Evolutionary conservation across 2,329 filamentous ascomycete species (phyloP).

Genomic region (Trichoderma brevicompactum): DNA sequence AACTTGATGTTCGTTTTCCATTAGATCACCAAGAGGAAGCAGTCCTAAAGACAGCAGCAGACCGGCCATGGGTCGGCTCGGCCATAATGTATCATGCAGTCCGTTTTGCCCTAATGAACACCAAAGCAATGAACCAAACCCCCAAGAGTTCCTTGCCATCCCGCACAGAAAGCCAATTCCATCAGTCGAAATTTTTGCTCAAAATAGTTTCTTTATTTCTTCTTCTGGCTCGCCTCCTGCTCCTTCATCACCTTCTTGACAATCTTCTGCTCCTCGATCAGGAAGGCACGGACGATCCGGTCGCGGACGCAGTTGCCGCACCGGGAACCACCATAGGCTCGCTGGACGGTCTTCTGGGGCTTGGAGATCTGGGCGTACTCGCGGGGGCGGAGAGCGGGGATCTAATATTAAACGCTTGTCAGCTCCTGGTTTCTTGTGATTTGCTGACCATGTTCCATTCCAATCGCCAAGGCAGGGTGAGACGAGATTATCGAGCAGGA

Average conservation of each 20-base stretch:
- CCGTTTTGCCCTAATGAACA: slow-evolving; percentile 57
- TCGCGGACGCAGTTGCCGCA: slow-evolving; percentile 99
- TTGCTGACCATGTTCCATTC: neutral
- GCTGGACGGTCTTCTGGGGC: slow-evolving; percentile 99
- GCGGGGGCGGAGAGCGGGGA: slow-evolving; percentile 96
- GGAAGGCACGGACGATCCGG: slow-evolving; percentile 95
- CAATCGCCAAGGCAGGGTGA: neutral
- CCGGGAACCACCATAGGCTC: slow-evolving; percentile 97
- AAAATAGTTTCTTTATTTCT: slow-evolving; percentile 61
- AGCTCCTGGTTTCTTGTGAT: slow-evolving; percentile 27
- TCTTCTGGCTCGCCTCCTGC: slow-evolving; percentile 76
- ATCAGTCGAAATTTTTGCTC: slow-evolving; percentile 34
- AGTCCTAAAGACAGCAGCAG: slow-evolving; percentile 52
- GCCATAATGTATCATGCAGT: slow-evolving; percentile 53
- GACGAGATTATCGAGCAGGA: neutral
- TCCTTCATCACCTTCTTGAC: slow-evolving; percentile 99
- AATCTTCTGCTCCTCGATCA: slow-evolving; percentile 99
- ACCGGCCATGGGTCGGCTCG: slow-evolving; percentile 46
- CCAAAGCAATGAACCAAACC: slow-evolving; percentile 57
- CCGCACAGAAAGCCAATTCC: slow-evolving; percentile 43
- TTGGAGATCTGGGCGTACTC: slow-evolving; percentile 97
- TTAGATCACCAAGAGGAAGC: slow-evolving; percentile 53
- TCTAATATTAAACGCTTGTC: slow-evolving; percentile 52
- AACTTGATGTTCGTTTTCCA: slow-evolving; percentile 48
- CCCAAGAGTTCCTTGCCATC: slow-evolving; percentile 44